A percentile compares a stretch with the other conserved stretches of the same genome.
Conservation (phyloP, 257 asterid species). For the Capsicum baccatum region DNA sequence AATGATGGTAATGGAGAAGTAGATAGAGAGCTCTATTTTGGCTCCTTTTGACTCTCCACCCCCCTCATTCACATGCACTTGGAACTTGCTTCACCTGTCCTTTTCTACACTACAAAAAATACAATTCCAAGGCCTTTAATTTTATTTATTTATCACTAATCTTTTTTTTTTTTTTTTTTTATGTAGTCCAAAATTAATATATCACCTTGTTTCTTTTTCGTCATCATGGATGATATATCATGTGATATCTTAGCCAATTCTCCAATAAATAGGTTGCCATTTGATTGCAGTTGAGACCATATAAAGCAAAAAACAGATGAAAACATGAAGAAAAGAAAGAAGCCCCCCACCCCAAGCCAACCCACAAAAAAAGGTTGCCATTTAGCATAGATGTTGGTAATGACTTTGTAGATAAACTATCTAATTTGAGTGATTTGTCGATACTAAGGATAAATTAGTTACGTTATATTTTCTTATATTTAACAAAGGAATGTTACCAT, state of each 20-base stretch:
- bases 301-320: not conserved
- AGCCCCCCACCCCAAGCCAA: not conserved
- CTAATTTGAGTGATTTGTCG: too few species aligned
- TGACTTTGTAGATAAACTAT: too few species aligned
- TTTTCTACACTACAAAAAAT: not conserved
- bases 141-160: not conserved
- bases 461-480: too few species aligned
- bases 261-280: not conserved
- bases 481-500: too few species aligned
- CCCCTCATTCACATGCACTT: constrained; percentile 28
- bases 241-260: not conserved
- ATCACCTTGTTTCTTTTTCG: not conserved
- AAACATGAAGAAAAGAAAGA: not conserved
- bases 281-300: constrained; percentile 4
- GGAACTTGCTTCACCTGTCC: constrained; percentile 23
- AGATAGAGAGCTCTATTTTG: not conserved
- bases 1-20: constrained; percentile 28
- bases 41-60: constrained; percentile 15
- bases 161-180: not conserved
- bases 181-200: not conserved
- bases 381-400: too few species aligned
- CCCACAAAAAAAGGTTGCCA: too few species aligned
- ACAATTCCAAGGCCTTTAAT: not conserved
- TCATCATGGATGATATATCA: too few species aligned
- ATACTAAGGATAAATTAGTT: too few species aligned